Conservation (phyloP, 495 filamentous ascomycete genomes). For the Tuber microsphaerosporum region DNA sequence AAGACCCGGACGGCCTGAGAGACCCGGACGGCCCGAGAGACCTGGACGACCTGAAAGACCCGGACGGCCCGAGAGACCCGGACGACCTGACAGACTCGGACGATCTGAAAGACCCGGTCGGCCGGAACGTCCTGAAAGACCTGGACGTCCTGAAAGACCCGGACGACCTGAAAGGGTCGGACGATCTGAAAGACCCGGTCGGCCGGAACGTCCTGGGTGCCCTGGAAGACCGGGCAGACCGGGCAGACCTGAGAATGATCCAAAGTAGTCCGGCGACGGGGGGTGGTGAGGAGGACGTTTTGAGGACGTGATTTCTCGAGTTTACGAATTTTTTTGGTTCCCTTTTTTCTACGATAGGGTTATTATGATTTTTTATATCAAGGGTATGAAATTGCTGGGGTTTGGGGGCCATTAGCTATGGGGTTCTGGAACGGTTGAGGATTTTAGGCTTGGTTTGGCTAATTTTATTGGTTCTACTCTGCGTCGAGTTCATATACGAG, state of each 20-base stretch:
- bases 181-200: too few relatives aligned
- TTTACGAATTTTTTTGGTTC: background rate
- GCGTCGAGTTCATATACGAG: slow-evolving; percentile 9
- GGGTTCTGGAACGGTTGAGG: background rate
- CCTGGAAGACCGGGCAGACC: background rate
- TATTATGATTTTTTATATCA: background rate
- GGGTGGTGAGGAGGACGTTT: slow-evolving; percentile 21
- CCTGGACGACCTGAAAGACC: background rate
- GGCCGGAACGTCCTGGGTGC: background rate
- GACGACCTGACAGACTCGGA: background rate
- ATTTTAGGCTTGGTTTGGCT: slow-evolving; percentile 1
- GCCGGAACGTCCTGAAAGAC: too few relatives aligned
- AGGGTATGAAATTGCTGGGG: background rate
- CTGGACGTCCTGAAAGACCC: too few relatives aligned
- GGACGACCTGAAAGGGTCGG: too few relatives aligned
- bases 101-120: too few relatives aligned
- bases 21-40: background rate
- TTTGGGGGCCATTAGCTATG: background rate
- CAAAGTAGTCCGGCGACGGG: slow-evolving; percentile 7
- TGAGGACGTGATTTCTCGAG: background rate
- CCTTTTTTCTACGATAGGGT: background rate
- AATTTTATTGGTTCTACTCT: background rate
- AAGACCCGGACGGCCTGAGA: too few relatives aligned
- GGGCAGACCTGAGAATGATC: background rate
- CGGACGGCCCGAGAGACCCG: background rate